Percentiles rank a stretch among this genome's conserved stretches.
These are phyloP conservation scores for Penicillium simplicissimum DNA, from an alignment of 495 filamentous ascomycete genomes.

Conservation along the genomic window DNA sequence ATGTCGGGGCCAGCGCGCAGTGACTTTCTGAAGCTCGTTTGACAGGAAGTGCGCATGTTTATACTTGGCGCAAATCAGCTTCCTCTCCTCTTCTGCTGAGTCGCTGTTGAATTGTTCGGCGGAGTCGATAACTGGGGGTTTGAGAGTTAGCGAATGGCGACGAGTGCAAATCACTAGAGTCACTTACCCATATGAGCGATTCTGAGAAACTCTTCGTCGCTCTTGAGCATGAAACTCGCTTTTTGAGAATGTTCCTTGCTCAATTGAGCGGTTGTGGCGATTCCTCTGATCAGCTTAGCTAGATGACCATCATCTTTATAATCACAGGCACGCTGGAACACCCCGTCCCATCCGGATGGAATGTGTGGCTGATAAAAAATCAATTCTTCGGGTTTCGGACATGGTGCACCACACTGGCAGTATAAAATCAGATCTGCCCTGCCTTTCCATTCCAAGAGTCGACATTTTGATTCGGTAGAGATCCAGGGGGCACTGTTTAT, in stretches of 20 bases:
- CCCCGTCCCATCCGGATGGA: conserved; percentile 30
- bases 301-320: conserved; percentile 42
- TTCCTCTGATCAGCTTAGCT: conserved; percentile 39
- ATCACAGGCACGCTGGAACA: conserved; percentile 31
- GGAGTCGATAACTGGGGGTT: conserved; percentile 18
- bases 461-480: conserved; percentile 23
- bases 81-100: conserved; percentile 9
- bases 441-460: conserved; percentile 40
- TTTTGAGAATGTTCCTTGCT: conserved; percentile 12
- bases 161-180: no score
- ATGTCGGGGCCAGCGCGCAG: conserved; percentile 24
- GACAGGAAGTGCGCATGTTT: conserved; percentile 17
- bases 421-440: conserved; percentile 39
- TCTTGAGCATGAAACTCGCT: conserved; percentile 25
- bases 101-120: conserved; percentile 22
- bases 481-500: conserved; percentile 35
- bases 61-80: conserved; percentile 18
- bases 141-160: neutral
- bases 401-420: conserved; percentile 27
- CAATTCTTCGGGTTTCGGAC: conserved; percentile 20
- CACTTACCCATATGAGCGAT: conserved; percentile 34
- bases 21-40: conserved; percentile 19
- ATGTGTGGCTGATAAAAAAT: conserved; percentile 15
- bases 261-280: conserved; percentile 33
- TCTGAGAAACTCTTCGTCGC: conserved; percentile 33